Percentiles rank a stretch among this genome's conserved stretches.
These are phyloP conservation scores for Leptosphaerulina australis DNA, from an alignment of 2,329 filamentous ascomycete genomes.

Conservation along the genomic window DNA sequence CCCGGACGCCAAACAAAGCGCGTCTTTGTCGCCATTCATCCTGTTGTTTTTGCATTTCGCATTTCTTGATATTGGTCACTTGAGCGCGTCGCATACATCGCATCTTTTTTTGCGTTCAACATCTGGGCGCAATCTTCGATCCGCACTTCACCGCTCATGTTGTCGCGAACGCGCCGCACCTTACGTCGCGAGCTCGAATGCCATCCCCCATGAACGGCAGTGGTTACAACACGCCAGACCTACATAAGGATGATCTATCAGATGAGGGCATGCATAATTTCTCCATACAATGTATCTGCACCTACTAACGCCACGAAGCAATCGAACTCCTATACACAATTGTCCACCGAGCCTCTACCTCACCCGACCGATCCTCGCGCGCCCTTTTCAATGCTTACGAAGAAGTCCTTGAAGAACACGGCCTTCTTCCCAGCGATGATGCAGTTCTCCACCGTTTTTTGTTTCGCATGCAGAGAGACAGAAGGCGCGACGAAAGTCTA, in stretches of 20 bases:
- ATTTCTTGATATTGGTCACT: conserved; percentile 28
- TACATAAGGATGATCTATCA: conserved; percentile 44
- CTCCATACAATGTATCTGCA: not conserved
- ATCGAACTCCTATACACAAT: conserved; percentile 80
- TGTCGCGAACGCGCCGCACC: conserved; percentile 49
- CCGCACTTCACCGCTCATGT: conserved; percentile 42
- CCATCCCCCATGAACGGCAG: conserved; percentile 47
- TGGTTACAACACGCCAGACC: conserved; percentile 48
- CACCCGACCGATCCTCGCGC: conserved; percentile 62
- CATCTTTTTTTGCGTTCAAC: not conserved
- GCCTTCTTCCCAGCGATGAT: conserved; percentile 73
- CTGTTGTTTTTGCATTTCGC: not conserved
- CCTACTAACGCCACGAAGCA: conserved; percentile 58
- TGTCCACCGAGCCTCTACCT: conserved; percentile 71
- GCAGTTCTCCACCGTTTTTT: conserved; percentile 78
- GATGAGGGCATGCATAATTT: conserved; percentile 43
- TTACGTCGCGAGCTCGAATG: conserved; percentile 50
- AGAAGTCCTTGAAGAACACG: conserved; percentile 71
- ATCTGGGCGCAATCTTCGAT: conserved; percentile 6
- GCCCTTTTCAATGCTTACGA: conserved; percentile 85
- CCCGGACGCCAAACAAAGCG: conserved; percentile 16
- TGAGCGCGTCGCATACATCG: conserved; percentile 18
- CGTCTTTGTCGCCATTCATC: conserved; percentile 4
- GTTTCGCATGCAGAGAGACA: conserved; percentile 66
- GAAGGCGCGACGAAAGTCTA: conserved; percentile 52